These are phyloP conservation scores for Tricholoma hemisulphureum DNA, from an alignment of 768 basidiomycete species.

Conservation along the genomic window DNA sequence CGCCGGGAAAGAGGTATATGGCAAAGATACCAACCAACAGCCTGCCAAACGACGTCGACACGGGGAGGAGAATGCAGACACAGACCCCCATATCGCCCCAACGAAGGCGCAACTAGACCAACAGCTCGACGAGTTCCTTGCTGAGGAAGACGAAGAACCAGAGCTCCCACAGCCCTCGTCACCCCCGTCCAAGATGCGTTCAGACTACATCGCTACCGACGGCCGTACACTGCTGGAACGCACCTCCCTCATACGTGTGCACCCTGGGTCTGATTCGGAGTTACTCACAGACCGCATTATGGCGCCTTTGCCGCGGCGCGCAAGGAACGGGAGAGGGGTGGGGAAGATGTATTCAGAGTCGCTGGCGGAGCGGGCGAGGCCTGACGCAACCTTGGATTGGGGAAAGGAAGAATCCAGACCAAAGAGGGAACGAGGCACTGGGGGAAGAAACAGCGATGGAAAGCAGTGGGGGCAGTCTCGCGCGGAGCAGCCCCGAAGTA, in stretches of 20 bases:
- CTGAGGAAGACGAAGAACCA: constrained; percentile 34
- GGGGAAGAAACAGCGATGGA: constrained; percentile 25
- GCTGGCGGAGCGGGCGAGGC: constrained; percentile 15
- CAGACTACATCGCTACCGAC: constrained; percentile 55
- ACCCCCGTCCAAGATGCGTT: constrained; percentile 66
- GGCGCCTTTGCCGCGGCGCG: constrained; percentile 44
- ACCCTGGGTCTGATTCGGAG: constrained; percentile 25
- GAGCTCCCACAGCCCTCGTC: constrained; percentile 34
- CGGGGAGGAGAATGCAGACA: constrained; percentile 36
- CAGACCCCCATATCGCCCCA: constrained; percentile 13
- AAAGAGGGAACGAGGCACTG: constrained; percentile 17
- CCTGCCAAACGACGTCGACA: constrained; percentile 37
- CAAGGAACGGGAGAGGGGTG: constrained; percentile 22
- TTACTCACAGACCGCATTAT: constrained; percentile 47
- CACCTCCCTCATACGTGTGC: constrained; percentile 47
- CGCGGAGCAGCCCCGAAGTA: constrained; percentile 42
- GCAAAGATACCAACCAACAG: constrained; percentile 11
- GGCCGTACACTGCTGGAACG: constrained; percentile 56
- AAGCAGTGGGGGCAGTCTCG: constrained; percentile 36
- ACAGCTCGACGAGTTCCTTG: constrained; percentile 70
- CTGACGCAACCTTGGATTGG: constrained; percentile 19
- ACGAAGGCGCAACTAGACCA: constrained; percentile 52
- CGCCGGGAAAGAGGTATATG: constrained; percentile 61
- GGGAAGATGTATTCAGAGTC: constrained; percentile 21
- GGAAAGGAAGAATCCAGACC: constrained; percentile 13